Evolutionary conservation across 495 filamentous ascomycete species (phyloP).

Genomic region (Hypoxylon perforatum): DNA sequence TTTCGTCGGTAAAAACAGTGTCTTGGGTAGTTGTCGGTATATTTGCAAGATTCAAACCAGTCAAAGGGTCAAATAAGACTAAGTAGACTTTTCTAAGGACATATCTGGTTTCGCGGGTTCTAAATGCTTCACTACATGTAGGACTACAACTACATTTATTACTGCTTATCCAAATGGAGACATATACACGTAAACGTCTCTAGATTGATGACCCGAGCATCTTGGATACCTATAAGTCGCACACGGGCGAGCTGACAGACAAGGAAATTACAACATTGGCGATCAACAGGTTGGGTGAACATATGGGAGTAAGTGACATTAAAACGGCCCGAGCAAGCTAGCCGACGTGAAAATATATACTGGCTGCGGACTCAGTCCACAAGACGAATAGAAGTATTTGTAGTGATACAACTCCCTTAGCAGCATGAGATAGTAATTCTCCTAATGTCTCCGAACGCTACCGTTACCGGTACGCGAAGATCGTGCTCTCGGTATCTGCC

Average conservation of each 20-base stretch:
- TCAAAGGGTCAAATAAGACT: no score
- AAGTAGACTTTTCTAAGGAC: no score
- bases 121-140: background rate
- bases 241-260: background rate
- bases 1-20: no score
- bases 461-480: constrained; percentile 39
- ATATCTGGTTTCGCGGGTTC: no score
- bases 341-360: constrained; percentile 12
- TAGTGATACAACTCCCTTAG: constrained; percentile 5
- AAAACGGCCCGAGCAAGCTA: constrained; percentile 17
- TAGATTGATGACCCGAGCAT: background rate
- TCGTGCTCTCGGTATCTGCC: constrained; percentile 32
- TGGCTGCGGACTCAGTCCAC: constrained; percentile 33
- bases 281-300: background rate
- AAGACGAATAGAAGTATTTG: constrained; percentile 26
- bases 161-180: background rate
- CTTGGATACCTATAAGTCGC: background rate
- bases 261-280: background rate
- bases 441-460: background rate
- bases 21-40: no score
- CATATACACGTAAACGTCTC: background rate
- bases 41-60: no score
- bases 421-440: constrained; percentile 9
- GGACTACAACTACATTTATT: background rate
- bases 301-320: constrained; percentile 24